Percentiles rank a stretch among this genome's conserved stretches.
Evolutionary conservation across 768 basidiomycete species (phyloP).

Genomic region (Kwoniella sp.): DNA sequence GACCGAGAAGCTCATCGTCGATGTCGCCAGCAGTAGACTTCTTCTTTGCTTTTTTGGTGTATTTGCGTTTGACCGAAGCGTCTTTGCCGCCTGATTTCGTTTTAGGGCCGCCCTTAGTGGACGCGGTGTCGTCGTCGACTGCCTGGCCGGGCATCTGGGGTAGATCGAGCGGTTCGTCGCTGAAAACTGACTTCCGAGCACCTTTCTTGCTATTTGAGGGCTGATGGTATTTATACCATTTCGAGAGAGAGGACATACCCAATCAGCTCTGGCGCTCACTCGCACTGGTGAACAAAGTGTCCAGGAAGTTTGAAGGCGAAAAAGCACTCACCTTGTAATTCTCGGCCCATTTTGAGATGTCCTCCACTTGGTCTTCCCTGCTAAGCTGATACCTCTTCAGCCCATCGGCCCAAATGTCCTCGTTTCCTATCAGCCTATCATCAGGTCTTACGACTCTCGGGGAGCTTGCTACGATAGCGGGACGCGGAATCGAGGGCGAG

Average conservation of each 20-base stretch:
- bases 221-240: not conserved
- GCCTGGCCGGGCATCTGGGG: conserved; percentile 17
- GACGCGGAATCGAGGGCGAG: conserved; percentile 1
- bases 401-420: conserved; percentile 42
- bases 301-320: not conserved
- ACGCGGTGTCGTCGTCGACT: conserved; percentile 5
- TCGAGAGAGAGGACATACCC: too few relatives aligned
- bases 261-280: not conserved
- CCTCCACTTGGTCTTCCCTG: conserved; percentile 39
- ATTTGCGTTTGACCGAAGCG: conserved; percentile 19
- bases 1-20: conserved; percentile 49
- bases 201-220: conserved; percentile 10
- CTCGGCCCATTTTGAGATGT: conserved; percentile 23
- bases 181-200: conserved; percentile 8
- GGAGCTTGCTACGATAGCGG: not conserved
- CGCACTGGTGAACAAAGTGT: not conserved
- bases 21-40: conserved; percentile 17
- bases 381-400: conserved; percentile 38
- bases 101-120: conserved; percentile 21
- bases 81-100: not conserved
- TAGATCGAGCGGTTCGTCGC: conserved; percentile 15
- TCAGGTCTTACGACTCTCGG: conserved; percentile 23
- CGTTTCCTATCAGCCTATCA: conserved; percentile 32
- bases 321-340: conserved; percentile 22
- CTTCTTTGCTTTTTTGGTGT: conserved; percentile 22